Percentiles rank a stretch among this genome's conserved stretches.
Conservation (phyloP, 2,329 filamentous ascomycete genomes). For the Atkinsonella hypoxylon region DNA sequence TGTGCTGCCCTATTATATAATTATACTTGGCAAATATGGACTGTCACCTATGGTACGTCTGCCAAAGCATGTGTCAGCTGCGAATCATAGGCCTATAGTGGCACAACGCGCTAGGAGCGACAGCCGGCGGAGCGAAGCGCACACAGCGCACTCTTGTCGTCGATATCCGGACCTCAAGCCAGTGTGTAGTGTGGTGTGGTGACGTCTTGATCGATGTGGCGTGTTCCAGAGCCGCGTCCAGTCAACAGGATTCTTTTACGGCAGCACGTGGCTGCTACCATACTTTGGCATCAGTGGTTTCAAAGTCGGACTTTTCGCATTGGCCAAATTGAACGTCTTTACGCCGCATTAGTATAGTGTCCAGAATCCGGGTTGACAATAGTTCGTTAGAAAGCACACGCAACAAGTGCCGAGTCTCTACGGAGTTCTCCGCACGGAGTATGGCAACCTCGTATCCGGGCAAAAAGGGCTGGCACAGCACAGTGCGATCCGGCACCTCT, state of each 20-base stretch:
- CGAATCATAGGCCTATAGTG: not conserved
- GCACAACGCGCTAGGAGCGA: not conserved
- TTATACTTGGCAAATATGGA: not conserved
- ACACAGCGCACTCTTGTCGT: not conserved
- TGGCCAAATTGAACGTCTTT: not conserved
- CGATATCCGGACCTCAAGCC: not conserved
- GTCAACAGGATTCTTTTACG: not conserved
- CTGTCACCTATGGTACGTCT: not conserved
- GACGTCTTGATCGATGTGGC: not conserved
- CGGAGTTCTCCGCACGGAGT: too few species aligned
- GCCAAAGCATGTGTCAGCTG: not conserved
- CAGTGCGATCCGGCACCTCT: too few species aligned
- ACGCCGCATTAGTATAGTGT: too few species aligned
- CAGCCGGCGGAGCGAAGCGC: not conserved
- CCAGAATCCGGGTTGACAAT: too few species aligned
- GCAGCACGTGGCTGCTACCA: constrained; percentile 4
- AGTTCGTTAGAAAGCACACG: too few species aligned
- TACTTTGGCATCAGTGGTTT: not conserved
- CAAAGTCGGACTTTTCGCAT: not conserved
- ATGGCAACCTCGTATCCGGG: too few species aligned
- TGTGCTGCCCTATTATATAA: not conserved
- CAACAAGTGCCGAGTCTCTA: too few species aligned
- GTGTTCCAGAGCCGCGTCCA: not conserved
- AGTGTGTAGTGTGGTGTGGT: not conserved
- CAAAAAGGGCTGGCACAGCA: too few species aligned